Base-by-base conservation (phyloP, 352 stramenopile genomes). In the Plasmopara viticola region DNA sequence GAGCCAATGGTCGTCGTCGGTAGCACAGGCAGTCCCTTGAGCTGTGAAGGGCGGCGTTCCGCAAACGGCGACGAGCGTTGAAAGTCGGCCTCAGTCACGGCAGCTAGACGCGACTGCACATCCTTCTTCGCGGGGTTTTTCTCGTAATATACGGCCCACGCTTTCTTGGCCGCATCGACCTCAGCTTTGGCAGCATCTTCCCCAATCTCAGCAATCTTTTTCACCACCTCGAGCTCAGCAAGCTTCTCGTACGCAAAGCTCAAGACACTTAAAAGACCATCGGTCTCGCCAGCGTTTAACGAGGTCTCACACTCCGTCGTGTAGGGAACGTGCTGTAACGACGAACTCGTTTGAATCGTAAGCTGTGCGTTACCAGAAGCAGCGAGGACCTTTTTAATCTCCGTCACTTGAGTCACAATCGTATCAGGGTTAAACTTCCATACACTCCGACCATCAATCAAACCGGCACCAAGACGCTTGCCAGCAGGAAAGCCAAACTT, bases 1-100 rank as follows among this genome's bases (percentile, higher is more conserved):
- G 87, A 97, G 15, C 90, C 90, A 56, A 97, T 97, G 8, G 85
- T 95, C n/a, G 90, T 97, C 9, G 90, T 97, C 9, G 90, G 89
- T 30, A 97, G 64, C 44, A 95, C 53, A 8, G 87, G 87, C 33
- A 86, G 58, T 5, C 64, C 68, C 55, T 87, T 68, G 7, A 83
- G 64, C 68, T 96, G 86, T 44, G 59, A 63, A 12, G 70, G 74
- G 30, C 85, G 77, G 44, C 90, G 86, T 56, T 85, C 71, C 4
- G 71, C 66, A 60, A 95, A 97, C 29, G 72, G 64, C 45, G 86
- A 87, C 35, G 71, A 64, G n/a, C 90, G 86, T 57, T 75, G 64
- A 58, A 96, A 91, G 55, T 96, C 87, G 1, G 62, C 62, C 31
- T 84, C 66, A 15, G 72, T 84, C 12, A 96, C 68, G 13, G 70